Base-by-base conservation (phyloP, 345 rosid genomes). In the Gossypium herbaceum region DNA sequence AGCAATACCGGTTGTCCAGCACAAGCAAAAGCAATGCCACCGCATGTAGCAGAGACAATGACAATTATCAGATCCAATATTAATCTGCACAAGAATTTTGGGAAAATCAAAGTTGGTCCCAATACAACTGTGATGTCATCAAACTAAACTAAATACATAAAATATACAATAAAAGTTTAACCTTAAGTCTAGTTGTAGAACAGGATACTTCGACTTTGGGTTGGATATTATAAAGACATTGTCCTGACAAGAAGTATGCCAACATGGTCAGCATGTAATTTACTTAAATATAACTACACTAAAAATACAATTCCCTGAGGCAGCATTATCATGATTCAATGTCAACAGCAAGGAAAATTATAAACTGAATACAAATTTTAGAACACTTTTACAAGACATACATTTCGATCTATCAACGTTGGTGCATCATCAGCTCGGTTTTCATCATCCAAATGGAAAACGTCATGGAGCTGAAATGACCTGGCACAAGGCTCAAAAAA, bases 1-100 rank as follows among this genome's bases (percentile, higher is more conserved):
- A 65, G 52, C 65, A 58, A 64, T 52, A 95, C 99, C 88, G 97
- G 97, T 82, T 93, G 98, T 77, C 99, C 98, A 86, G 97, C 97
- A 84, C 94, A 95, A 67, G 98, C 99, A 85, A 95, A 95, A 58
- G 98, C 98, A 75, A 95, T 91, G 73, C 99, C 99, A 82, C 98
- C 99, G 82, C 97, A 95, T 79, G 98, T 89, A 73, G 99, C 98
- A 80, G 97, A 95, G 77, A 95, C 98, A 76, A 93, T 95, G 89
- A 93, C 96, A 74, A 95, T 90, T 11, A 91, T 98, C 83, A 91
- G 83, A 89, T 93, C 98, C 51, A 97, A 95, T 86, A 95, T 95
- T 88, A 95, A 86, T 86, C 99, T 95, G 88, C 81, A 83, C 68
- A 29, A 70, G 72, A 52, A 51, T 63, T 71, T 74, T 51, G n/a